Percentiles rank a stretch among this genome's conserved stretches.
Conservation (phyloP, 257 asterid genomes). For the Forsythia viridissima region DNA sequence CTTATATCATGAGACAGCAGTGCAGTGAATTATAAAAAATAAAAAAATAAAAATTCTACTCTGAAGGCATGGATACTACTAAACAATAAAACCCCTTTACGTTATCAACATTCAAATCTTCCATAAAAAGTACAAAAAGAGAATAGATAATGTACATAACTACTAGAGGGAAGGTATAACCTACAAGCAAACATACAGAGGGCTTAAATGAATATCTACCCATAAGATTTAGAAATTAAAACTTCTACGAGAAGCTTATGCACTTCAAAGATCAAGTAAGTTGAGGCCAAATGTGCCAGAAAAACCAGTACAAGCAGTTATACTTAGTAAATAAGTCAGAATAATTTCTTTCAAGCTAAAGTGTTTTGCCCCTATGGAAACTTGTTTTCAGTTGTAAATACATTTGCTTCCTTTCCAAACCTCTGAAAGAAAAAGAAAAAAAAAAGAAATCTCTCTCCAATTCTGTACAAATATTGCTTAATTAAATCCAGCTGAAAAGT, state of each 20-base stretch:
- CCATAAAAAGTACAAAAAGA: neutral
- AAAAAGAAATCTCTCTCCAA: neutral
- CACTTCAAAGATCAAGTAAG: neutral
- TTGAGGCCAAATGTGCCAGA: neutral
- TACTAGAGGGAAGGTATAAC: neutral
- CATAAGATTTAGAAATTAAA: neutral
- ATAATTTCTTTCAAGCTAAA: neutral
- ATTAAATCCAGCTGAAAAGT: conserved; percentile 1
- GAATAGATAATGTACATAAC: neutral
- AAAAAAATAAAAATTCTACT: neutral
- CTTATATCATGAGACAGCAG: conserved; percentile 3
- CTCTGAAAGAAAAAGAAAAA: neutral
- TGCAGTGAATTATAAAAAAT: conserved; percentile 1
- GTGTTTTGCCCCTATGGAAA: neutral
- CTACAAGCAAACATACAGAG: neutral
- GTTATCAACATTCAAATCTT: neutral
- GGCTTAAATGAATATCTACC: neutral
- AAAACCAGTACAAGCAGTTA: neutral
- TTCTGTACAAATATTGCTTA: neutral
- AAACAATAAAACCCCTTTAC: conserved; percentile 9
- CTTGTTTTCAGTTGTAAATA: neutral
- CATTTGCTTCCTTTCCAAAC: conserved; percentile 4
- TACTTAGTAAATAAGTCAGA: neutral
- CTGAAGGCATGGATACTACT: neutral
- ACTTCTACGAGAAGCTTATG: neutral